A percentile compares a stretch with the other conserved stretches of the same genome.
These are phyloP conservation scores for Eucalyptus sp. DNA, from an alignment of 345 rosid species.

Conservation along the genomic window DNA sequence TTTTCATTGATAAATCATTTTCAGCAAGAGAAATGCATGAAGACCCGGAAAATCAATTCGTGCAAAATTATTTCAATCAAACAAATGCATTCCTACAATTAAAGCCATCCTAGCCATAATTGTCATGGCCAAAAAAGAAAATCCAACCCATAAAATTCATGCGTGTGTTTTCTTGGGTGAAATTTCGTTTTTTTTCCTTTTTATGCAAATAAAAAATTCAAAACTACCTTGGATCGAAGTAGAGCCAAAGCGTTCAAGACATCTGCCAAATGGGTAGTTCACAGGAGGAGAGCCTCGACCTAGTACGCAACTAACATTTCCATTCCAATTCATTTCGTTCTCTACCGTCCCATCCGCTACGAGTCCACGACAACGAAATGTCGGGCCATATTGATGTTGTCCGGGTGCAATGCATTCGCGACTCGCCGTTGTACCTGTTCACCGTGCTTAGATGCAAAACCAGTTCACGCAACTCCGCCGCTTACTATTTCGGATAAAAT, in stretches of 20 bases:
- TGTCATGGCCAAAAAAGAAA: background rate
- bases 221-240: background rate
- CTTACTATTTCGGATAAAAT: background rate
- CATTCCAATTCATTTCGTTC: background rate
- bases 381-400: background rate
- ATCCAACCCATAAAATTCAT: background rate
- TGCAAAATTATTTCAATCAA: no score
- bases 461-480: background rate
- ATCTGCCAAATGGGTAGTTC: background rate
- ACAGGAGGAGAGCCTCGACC: background rate
- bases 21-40: background rate
- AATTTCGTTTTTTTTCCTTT: no score
- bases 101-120: background rate
- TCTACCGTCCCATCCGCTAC: background rate
- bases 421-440: background rate
- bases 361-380: background rate
- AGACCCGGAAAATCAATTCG: rapidly evolving
- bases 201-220: background rate
- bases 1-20: background rate
- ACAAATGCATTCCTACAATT: background rate
- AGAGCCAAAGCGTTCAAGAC: background rate
- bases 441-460: background rate
- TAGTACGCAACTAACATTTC: background rate
- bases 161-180: background rate
- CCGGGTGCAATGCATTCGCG: background rate